Evolutionary conservation across 129 eudicot species (phyloP).

Genomic region (Arctium lappa): DNA sequence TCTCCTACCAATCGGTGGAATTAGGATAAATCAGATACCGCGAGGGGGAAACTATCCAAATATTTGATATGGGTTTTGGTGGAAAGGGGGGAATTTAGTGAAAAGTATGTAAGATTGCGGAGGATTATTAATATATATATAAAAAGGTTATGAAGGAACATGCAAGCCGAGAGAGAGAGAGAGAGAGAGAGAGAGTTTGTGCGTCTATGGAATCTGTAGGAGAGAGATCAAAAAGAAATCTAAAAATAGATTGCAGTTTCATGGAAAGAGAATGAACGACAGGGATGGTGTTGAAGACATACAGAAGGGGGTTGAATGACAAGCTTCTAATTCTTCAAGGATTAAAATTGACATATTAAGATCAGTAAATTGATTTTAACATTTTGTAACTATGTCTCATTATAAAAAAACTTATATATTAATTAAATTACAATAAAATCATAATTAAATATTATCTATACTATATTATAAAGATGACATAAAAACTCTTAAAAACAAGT

Average conservation of each 20-base stretch:
- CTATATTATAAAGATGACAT: no score
- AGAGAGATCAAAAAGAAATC: conserved; percentile 11
- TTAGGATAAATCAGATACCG: not conserved
- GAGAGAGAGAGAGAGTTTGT: not conserved
- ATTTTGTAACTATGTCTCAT: no score
- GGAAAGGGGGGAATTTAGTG: conserved; percentile 6
- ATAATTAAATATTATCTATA: no score
- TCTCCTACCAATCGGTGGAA: not conserved
- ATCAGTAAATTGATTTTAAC: not conserved
- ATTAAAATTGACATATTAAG: not conserved
- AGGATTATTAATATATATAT: not conserved
- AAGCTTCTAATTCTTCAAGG: not conserved
- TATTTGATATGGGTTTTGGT: conserved; percentile 24
- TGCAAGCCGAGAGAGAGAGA: conserved; percentile 9
- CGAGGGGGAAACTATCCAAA: not conserved
- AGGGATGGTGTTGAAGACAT: conserved; percentile 5
- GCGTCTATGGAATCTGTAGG: not conserved
- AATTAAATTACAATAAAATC: no score
- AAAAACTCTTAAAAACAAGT: no score
- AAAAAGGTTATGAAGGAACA: conserved; percentile 1
- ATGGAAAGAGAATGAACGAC: conserved; percentile 22
- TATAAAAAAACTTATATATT: no score
- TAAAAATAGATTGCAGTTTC: conserved; percentile 16
- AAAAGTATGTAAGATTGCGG: conserved; percentile 9
- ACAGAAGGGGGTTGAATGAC: conserved; percentile 9